phyloP scores from a whole-genome alignment of 2,329 filamentous ascomycete genomes.

The Fusarium concolor region DNA sequence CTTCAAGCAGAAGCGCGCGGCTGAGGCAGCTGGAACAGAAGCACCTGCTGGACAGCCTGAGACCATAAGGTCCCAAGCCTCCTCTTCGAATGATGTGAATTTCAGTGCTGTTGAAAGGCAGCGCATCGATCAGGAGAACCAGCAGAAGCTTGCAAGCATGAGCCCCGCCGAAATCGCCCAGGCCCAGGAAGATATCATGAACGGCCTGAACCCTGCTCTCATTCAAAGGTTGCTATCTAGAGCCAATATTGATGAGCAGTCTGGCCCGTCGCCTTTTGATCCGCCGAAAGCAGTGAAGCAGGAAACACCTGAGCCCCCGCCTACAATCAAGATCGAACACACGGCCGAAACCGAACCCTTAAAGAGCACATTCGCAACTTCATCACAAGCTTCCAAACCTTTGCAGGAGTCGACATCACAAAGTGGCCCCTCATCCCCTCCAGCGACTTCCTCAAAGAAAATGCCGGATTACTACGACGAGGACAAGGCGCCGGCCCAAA shows the following conservation, averaged over 20 bases:
- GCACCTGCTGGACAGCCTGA: not conserved
- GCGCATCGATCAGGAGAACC: slow-evolving; percentile 87
- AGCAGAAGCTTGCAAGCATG: slow-evolving; percentile 79
- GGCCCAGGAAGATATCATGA: slow-evolving; percentile 83
- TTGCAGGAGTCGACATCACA: not conserved
- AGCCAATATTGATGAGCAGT: slow-evolving; percentile 77
- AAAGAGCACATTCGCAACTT: not conserved
- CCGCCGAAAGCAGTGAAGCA: slow-evolving; percentile 36
- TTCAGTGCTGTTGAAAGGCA: slow-evolving; percentile 69
- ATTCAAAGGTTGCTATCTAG: slow-evolving; percentile 81
- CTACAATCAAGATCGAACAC: slow-evolving; percentile 54
- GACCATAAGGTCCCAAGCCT: not conserved
- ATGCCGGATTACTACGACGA: slow-evolving; percentile 54
- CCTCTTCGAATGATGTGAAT: slow-evolving; percentile 8
- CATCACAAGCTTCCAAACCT: slow-evolving; percentile 1
- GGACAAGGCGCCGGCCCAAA: slow-evolving; percentile 56
- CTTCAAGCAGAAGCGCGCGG: slow-evolving; percentile 73
- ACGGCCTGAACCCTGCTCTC: slow-evolving; percentile 78
- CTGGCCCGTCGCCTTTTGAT: slow-evolving; percentile 59
- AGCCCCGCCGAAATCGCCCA: slow-evolving; percentile 82
- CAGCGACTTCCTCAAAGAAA: slow-evolving; percentile 41
- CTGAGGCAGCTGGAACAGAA: slow-evolving; percentile 30
- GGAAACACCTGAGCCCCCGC: slow-evolving; percentile 29
- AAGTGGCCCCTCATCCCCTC: not conserved
- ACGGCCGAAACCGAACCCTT: slow-evolving; percentile 28